These are phyloP conservation scores for Linderniella brevidens DNA, from an alignment of 257 asterid species.

Conservation along the genomic window DNA sequence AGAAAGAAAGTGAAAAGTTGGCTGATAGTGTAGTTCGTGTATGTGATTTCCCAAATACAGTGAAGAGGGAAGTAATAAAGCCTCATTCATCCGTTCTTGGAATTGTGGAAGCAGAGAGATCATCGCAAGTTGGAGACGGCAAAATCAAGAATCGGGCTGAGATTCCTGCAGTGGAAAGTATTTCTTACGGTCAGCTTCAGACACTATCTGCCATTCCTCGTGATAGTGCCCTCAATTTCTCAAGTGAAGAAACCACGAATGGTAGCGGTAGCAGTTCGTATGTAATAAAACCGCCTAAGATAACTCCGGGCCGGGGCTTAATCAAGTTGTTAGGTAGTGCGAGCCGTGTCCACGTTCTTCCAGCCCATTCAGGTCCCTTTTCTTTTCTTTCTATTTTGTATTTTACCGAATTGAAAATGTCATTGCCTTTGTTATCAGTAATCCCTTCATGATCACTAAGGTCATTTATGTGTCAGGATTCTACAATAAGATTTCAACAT, in stretches of 20 bases:
- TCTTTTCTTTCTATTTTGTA: neutral
- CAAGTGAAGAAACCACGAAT: constrained; percentile 31
- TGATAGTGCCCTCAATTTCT: constrained; percentile 31
- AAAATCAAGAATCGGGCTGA: constrained; percentile 35
- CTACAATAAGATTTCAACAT: too few relatives aligned
- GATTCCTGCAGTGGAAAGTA: constrained; percentile 47
- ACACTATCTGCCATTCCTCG: constrained; percentile 64
- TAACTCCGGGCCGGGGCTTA: constrained; percentile 64
- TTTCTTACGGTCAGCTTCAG: constrained; percentile 88
- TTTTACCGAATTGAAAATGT: too few relatives aligned
- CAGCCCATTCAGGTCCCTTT: constrained; percentile 70
- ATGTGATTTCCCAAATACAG: constrained; percentile 51
- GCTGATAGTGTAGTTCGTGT: constrained; percentile 35
- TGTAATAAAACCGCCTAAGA: constrained; percentile 66
- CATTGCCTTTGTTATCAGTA: too few relatives aligned
- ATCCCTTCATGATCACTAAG: too few relatives aligned
- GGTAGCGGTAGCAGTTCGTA: constrained; percentile 29
- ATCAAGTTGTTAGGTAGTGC: constrained; percentile 64
- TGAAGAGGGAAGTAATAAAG: constrained; percentile 45
- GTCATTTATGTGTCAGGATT: too few relatives aligned
- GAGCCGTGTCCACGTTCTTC: constrained; percentile 63
- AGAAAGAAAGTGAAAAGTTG: constrained; percentile 38
- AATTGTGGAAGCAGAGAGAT: constrained; percentile 55
- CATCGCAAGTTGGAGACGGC: constrained; percentile 37
- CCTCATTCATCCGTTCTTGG: constrained; percentile 67